Conservation (phyloP, 177 flowering plant species). For the Vitis hybrid region DNA sequence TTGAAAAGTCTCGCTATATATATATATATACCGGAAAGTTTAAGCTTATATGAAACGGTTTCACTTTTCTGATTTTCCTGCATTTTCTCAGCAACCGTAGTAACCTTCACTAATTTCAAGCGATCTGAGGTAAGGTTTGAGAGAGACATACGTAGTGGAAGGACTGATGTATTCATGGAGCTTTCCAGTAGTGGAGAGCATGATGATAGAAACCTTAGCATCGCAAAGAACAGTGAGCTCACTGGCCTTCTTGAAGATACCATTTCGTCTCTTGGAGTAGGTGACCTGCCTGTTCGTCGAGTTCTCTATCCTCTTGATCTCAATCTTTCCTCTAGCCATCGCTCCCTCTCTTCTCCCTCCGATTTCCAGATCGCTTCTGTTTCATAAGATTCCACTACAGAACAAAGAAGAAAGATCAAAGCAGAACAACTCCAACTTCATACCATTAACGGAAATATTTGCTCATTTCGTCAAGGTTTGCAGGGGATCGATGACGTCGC, state of each 20-base stretch:
- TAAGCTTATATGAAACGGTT: too few species aligned
- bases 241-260: constrained; percentile 59
- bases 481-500: constrained; percentile 5
- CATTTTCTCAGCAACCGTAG: too few species aligned
- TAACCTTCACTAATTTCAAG: too few species aligned
- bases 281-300: constrained; percentile 70
- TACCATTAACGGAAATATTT: constrained; percentile 24
- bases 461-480: constrained; percentile 25
- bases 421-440: too few species aligned
- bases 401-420: too few species aligned
- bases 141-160: constrained; percentile 29
- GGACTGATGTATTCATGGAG: constrained; percentile 53
- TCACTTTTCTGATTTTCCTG: too few species aligned
- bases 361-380: constrained; percentile 10
- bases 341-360: constrained; percentile 8
- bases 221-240: constrained; percentile 71
- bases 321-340: constrained; percentile 77
- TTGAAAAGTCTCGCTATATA: too few species aligned
- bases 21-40: too few species aligned
- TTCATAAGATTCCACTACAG: neutral
- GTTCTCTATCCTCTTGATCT: constrained; percentile 77
- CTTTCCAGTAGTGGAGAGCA: constrained; percentile 48
- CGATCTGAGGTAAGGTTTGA: constrained; percentile 3
- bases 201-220: constrained; percentile 59
- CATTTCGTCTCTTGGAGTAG: constrained; percentile 56